These are phyloP conservation scores for Rubroboletus pulcherrimus DNA, from an alignment of 768 basidiomycete genomes.

Conservation along the genomic window DNA sequence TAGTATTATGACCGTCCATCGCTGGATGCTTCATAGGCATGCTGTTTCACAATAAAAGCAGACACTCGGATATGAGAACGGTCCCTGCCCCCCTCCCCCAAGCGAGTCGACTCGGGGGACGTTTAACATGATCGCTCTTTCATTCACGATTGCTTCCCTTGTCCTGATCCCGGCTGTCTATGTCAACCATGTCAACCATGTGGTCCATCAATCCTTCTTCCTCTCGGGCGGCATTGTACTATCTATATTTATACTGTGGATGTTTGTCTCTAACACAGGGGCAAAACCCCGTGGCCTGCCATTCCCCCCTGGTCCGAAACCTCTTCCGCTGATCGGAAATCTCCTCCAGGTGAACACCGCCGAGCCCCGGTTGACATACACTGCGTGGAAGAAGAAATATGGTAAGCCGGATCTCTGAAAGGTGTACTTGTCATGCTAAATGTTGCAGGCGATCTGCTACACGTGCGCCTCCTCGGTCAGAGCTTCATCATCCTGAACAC, in stretches of 20 bases:
- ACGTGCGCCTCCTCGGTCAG: conserved; percentile 23
- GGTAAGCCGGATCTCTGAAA: conserved; percentile 12
- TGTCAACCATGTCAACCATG: not conserved
- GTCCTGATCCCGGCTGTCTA: not conserved
- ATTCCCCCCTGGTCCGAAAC: conserved; percentile 31
- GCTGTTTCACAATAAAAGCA: conserved; percentile 3
- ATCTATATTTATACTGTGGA: conserved; percentile 1
- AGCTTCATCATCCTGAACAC: conserved; percentile 27
- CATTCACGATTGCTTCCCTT: conserved; percentile 1
- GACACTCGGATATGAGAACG: not conserved
- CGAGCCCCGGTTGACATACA: conserved; percentile 34
- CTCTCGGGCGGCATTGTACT: not conserved
- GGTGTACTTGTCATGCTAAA: not conserved
- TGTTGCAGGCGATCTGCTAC: conserved; percentile 18
- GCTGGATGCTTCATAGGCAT: not conserved
- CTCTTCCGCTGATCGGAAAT: conserved; percentile 31
- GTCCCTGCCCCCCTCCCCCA: not conserved
- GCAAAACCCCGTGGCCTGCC: conserved; percentile 9
- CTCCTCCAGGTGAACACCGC: conserved; percentile 23
- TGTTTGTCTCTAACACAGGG: not conserved
- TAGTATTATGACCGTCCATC: not conserved
- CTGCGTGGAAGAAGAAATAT: conserved; percentile 32
- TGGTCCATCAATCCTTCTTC: not conserved
- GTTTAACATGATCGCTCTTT: not conserved
- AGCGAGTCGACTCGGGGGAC: not conserved